Base-by-base conservation (phyloP, 306 rosid genomes). In the Citrullus amarus region DNA sequence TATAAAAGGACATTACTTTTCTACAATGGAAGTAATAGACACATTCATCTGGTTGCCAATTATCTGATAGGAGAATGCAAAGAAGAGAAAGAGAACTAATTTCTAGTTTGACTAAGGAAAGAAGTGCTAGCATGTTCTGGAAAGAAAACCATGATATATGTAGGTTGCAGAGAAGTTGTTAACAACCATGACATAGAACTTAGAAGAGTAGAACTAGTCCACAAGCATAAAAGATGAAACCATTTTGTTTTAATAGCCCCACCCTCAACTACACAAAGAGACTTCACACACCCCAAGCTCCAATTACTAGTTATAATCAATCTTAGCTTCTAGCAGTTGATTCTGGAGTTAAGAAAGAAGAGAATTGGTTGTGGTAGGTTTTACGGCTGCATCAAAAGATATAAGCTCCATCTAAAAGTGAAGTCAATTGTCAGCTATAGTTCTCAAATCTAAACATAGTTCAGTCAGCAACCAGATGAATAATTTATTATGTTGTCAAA, bases 401-500 rank as follows among this genome's bases (percentile, higher is more conserved):
- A 71, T 14, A 48, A 71, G 22, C 9, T 70, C 43, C 22, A 71
- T 15, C 34, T 71, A 48, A 71, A 71, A 71, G 12, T 9, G 55
- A 70, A 70, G 78, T 36, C 3, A n/a, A 75, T n/a, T 8, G 9
- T n/a, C 30, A 62, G 44, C 79, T 28, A 51, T 61, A 74, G 8
- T 62, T 30, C 9, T 61, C 68, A 30, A 61, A 61, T 61, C 16
- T 61, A 61, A 61, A 36, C 68, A 30, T 61, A 61, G 41, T 79
- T 76, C 77, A 79, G 41, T 60, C 79, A 77, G 87, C 76, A 84
- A 87, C 84, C 78, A 81, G 79, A 83, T 14, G 78, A 69, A 78
- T 80, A 80, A 80, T 43, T 79, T 71, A 46, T 6, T 79, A 79
- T 81, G 66, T 18, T 76, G 54, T 36, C 17, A 25, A 68, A 79